Percentiles rank a stretch among this genome's conserved stretches.
Conservation (phyloP, 75 land plant genomes). For the Sequoiadendron giganteum region DNA sequence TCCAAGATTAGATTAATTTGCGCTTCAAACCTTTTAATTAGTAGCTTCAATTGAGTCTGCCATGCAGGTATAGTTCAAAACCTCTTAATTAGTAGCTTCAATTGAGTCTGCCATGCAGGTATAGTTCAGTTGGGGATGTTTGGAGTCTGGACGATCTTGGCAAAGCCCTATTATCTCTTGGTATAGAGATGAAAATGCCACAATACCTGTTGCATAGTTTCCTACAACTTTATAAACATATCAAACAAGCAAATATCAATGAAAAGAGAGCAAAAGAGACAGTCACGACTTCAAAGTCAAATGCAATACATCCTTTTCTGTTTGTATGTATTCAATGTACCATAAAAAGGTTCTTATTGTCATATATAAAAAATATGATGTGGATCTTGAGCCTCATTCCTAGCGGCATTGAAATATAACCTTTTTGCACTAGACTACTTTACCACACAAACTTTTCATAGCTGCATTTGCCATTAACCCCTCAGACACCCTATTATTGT, state of each 20-base stretch:
- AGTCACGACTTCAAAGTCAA: neutral
- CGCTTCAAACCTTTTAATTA: neutral
- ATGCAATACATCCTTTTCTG: neutral
- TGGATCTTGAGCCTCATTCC: neutral
- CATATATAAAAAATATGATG: neutral
- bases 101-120: neutral
- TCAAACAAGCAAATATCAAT: neutral
- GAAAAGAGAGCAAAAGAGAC: neutral
- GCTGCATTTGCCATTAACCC: neutral
- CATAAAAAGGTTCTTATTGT: neutral
- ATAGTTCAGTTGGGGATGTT: neutral
- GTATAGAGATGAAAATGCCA: neutral
- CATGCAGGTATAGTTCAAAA: no score
- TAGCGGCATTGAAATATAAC: neutral
- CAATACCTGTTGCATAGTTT: constrained; percentile 4
- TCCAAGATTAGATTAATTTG: neutral
- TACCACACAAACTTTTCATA: neutral
- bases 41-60: neutral
- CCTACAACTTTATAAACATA: neutral
- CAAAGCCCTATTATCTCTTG: neutral
- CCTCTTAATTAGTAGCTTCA: neutral
- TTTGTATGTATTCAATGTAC: neutral
- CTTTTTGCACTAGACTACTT: neutral
- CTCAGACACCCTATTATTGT: neutral
- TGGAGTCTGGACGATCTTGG: neutral